Conservation (phyloP, 441 rosid genomes). For the Bocquillonia castaneifolia region DNA sequence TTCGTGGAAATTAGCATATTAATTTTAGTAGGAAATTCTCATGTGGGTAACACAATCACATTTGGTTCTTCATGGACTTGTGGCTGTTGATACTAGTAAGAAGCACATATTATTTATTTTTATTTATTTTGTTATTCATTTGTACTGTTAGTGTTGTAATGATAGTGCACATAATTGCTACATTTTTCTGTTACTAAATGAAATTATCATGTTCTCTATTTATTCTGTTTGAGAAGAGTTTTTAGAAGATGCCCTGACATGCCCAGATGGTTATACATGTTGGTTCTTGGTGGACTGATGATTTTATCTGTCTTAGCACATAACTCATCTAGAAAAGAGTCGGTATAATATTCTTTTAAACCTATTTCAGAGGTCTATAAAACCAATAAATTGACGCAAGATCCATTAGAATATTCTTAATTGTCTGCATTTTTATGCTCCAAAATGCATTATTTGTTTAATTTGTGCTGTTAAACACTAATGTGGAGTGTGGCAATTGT, state of each 20-base stretch:
- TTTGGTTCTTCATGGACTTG: background rate
- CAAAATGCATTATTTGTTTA: background rate
- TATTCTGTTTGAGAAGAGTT: too few relatives aligned
- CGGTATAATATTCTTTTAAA: background rate
- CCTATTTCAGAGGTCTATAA: background rate
- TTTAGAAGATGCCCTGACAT: too few relatives aligned
- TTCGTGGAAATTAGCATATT: conserved; percentile 10
- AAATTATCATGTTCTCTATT: conserved; percentile 3
- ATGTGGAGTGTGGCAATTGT: too few relatives aligned
- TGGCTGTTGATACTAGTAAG: background rate
- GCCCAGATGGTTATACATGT: too few relatives aligned
- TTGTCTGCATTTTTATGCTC: background rate
- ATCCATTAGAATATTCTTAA: background rate
- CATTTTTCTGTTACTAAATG: conserved; percentile 1
- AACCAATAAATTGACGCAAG: background rate
- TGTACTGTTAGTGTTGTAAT: too few relatives aligned
- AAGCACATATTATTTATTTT: background rate
- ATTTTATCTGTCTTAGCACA: background rate
- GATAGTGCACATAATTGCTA: background rate
- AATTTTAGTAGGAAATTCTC: conserved; percentile 2
- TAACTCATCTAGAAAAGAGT: background rate
- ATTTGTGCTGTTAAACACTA: too few relatives aligned
- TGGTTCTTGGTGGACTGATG: background rate
- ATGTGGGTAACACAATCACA: background rate
- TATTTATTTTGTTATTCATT: too few relatives aligned